Base-by-base conservation (phyloP, 2,329 filamentous ascomycete genomes). In the Venturiaceae sp. region DNA sequence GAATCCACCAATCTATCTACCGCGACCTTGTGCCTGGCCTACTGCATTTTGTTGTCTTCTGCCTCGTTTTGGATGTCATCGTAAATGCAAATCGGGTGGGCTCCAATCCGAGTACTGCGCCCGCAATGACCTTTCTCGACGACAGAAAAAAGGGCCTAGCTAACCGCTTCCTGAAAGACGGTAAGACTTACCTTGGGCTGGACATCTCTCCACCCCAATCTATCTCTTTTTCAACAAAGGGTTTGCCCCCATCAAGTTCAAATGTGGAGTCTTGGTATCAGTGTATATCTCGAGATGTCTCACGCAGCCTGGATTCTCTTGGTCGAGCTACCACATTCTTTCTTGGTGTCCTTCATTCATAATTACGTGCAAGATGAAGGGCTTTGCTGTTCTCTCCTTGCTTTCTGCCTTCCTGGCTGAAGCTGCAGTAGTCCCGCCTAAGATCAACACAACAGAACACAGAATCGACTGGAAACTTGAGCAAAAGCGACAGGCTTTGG, bases 401-500 rank as follows among this genome's bases (percentile, higher is more conserved):
- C 44, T 47, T 28, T 28, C 44, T 28, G 44, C 44, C 44, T 47
- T 47, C 13, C 4, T 30, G 8, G 23, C 30, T 14, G 44, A 30
- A 28, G 44, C 11, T 26, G n/a, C n/a, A 13, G 11, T 47, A 21
- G 44, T 28, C 11, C 44, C 44, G n/a, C 21, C 23, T 5, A 47
- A 47, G 4, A 30, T 47, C 23, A 30, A 47, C 5, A 53, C 23
- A 9, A 21, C 50, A 3, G 33, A 53, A 19, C 16, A n/a, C n/a
- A 16, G 23, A 11, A 50, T 55, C 33, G 30, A 55, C 53, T 32
- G 30, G 26, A 30, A 39, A 37, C n/a, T 34, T 21, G 53, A 32
- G 53, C 53, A 55, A 37, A 55, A 55, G n/a, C 53, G 53, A 1
- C 53, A 55, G 34, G 32, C 19, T 23, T 21, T 55, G 11, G 53